phyloP scores from a whole-genome alignment of 1,284 basidiomycete genomes.

The Golubevia sp. region DNA sequence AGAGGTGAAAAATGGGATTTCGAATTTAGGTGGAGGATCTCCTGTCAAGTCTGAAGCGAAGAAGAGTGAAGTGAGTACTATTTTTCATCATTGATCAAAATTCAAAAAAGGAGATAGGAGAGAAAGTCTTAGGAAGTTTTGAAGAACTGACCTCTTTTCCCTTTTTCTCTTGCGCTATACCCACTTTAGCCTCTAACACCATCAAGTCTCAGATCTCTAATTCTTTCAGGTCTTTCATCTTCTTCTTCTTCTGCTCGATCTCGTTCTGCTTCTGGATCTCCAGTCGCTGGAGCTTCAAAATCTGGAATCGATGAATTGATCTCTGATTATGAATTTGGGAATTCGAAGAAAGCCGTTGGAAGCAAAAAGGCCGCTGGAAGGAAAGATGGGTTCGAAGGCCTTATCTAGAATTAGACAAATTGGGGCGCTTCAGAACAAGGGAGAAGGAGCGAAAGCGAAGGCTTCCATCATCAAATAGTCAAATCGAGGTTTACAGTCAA shows the following conservation, averaged over 20 bases:
- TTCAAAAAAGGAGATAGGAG: not conserved
- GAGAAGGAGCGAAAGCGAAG: too few relatives aligned
- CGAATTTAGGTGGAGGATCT: not conserved
- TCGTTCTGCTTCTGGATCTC: too few relatives aligned
- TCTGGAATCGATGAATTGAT: too few relatives aligned
- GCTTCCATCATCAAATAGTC: too few relatives aligned
- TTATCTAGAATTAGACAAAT: too few relatives aligned
- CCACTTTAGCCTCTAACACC: slow-evolving; percentile 22
- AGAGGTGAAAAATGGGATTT: slow-evolving; percentile 4
- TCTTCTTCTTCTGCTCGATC: slow-evolving; percentile 9
- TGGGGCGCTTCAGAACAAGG: too few relatives aligned
- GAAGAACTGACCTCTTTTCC: slow-evolving; percentile 2
- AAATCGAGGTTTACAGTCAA: too few relatives aligned
- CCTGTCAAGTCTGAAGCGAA: not conserved
- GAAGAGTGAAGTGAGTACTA: not conserved
- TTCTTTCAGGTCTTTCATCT: slow-evolving; percentile 29
- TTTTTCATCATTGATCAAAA: not conserved
- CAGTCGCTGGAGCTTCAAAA: too few relatives aligned
- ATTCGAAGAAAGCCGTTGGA: too few relatives aligned
- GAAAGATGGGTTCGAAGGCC: too few relatives aligned
- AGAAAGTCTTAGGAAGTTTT: not conserved
- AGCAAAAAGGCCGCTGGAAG: too few relatives aligned
- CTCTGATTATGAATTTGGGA: too few relatives aligned
- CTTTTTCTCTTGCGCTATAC: not conserved
- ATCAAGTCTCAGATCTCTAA: slow-evolving; percentile 29